Conservation (phyloP, 2,329 filamentous ascomycete species). For the Cryoendolithus antarcticus region DNA sequence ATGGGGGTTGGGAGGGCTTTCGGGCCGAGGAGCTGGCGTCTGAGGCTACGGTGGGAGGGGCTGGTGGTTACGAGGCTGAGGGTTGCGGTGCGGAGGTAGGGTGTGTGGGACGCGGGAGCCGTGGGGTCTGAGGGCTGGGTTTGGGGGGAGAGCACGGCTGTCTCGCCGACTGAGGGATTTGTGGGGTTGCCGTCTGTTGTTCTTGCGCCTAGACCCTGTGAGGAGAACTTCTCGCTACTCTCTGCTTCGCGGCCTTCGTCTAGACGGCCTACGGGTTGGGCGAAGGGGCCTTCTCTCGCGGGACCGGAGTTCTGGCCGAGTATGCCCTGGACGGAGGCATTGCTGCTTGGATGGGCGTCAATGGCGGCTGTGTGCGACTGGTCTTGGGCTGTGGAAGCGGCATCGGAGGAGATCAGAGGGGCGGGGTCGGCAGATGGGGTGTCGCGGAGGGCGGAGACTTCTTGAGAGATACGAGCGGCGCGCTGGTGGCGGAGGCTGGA, state of each 20-base stretch:
- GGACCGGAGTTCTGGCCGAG: slow-evolving; percentile 14
- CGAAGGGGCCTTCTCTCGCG: slow-evolving; percentile 11
- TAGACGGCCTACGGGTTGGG: slow-evolving; percentile 8
- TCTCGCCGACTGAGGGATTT: too few relatives aligned
- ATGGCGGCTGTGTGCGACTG: slow-evolving; percentile 3
- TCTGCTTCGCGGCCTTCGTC: not conserved
- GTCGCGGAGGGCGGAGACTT: slow-evolving; percentile 15
- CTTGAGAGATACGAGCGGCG: slow-evolving; percentile 15
- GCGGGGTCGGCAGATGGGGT: slow-evolving; percentile 4
- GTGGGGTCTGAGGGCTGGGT: too few relatives aligned
- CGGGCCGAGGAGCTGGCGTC: too few relatives aligned
- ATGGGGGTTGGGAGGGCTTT: too few relatives aligned
- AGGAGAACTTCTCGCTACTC: not conserved
- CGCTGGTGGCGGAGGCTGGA: slow-evolving; percentile 12
- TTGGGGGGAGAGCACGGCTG: too few relatives aligned
- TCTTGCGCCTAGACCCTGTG: too few relatives aligned
- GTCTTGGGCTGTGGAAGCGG: slow-evolving; percentile 5
- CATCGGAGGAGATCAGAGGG: slow-evolving; percentile 1
- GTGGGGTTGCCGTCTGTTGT: too few relatives aligned
- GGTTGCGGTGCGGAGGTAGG: too few relatives aligned
- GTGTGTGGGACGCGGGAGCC: too few relatives aligned
- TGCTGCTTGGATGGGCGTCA: slow-evolving; percentile 1
- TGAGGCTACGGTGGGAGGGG: too few relatives aligned
- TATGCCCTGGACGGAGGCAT: slow-evolving; percentile 2
- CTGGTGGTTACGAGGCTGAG: too few relatives aligned